Evolutionary conservation across 1,139 yeast genomes (phyloP), one percentile per base, ranked within the genome.

Genomic region (Arxiozyma telluris): DNA sequence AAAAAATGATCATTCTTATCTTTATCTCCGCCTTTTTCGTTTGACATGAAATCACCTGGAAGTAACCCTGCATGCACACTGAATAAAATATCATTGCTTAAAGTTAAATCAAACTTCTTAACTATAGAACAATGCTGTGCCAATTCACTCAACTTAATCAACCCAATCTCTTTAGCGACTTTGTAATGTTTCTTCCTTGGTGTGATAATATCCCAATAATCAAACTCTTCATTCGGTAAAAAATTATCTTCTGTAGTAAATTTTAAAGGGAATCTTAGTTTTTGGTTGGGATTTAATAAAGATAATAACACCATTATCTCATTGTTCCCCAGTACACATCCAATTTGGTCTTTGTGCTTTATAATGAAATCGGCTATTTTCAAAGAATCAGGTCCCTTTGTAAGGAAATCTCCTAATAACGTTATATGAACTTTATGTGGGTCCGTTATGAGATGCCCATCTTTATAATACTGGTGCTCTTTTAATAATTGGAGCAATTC

Each of bases 301-400:
- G 67, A 78, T 22, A 71, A 69, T 18, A 66, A 52, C 21, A 64
- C 61, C 27, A 63, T 60, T 21, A 83, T 76, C 66, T 91, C 98
- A 68, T 91, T 96, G 72, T 91, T 91, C 0, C 98, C 98, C 58
- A 94, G 72, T 3, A 91, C 81, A 67, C 96, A 90, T 51, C 80
- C 81, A 20, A 87, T 77, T 4, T 78, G 71, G 21, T 69, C 57
- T 34, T 68, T 65, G 58, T 82, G 70, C 3, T 49, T 27, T 3
- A 42, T 11, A 25, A 88, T 83, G 61, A 72, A 84, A 55, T 89
- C 85, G 34, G 89, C 67, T 5, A 89, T 88, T 52, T 78, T 80
- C 17, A 79, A 58, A 0, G 96, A 86, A 57, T 86, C 82, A 1
- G 87, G 85, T 0, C 98, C 98, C 67, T 90, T 91, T 54, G 91